Base-by-base conservation (phyloP, 306 rosid genomes). In the Rosa multiflora region DNA sequence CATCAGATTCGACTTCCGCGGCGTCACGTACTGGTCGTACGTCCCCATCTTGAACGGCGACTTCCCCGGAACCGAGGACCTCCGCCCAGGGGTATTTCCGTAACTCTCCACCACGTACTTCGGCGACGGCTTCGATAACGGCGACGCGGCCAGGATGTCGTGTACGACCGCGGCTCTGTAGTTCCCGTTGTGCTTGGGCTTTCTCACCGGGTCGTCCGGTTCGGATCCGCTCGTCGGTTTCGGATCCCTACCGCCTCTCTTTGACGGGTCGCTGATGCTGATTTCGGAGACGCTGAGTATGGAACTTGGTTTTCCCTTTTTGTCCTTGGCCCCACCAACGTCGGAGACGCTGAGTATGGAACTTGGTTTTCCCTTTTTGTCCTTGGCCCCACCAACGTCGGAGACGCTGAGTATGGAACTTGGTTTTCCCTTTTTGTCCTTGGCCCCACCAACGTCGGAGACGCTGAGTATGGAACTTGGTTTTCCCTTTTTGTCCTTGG, bases 21-120 rank as follows among this genome's bases (percentile, higher is more conserved):
- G 97, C 2, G 96, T 91, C 8, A 81, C 84, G 18, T 91, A 92
- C 62, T 40, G 52, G 0, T 80, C 94, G 42, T 74, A 83, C 26
- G 86, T 43, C 4, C 76, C 20, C 75, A 17, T 23, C 69, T 32
- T 47, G 56, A 81, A 73, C n/a, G 63, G 66, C 37, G 88, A 72
- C 67, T 86, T 73, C 4, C 76, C 76, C 0, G 79, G 85, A 43
- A 79, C 6, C 4, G 92, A 85, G 1, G 86, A 14, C 78, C 81
- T 29, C 71, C 75, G 35, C 1, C 23, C 47, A 12, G 84, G 72
- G 49, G 72, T 76, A 8, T 55, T 32, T 17, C 56, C 49, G 21
- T 67, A 62, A 43, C 26, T 73, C 23, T 72, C 73, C n/a, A 61
- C 63, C 15, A 56, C 23, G 15, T 78, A 56, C 44, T 76, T 73